Percentiles rank a stretch among this genome's conserved stretches.
Evolutionary conservation across 1,139 yeast genomes (phyloP).

Genomic region (Taphrina pruni): DNA sequence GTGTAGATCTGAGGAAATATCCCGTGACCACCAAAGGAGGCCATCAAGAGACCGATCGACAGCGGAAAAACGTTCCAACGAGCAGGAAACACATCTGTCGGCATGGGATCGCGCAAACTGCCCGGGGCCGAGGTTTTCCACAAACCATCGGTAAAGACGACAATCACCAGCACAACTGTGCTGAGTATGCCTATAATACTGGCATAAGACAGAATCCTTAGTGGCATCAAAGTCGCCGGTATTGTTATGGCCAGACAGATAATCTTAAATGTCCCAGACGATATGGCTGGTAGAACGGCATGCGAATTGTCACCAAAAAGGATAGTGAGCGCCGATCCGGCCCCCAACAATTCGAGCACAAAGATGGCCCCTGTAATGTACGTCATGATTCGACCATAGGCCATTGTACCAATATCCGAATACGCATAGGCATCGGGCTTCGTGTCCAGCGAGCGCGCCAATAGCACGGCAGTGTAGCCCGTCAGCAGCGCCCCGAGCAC

Average conservation of each 20-base stretch:
- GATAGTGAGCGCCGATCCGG: constrained; percentile 72
- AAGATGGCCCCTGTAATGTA: constrained; percentile 72
- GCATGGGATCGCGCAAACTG: constrained; percentile 65
- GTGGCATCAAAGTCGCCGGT: constrained; percentile 69
- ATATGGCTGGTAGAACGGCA: constrained; percentile 64
- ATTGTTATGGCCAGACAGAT: constrained; percentile 66
- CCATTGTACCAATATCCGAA: constrained; percentile 82
- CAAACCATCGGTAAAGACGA: constrained; percentile 69
- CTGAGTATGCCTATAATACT: constrained; percentile 76
- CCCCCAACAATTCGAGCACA: constrained; percentile 76
- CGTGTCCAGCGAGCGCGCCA: constrained; percentile 70
- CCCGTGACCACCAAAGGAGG: constrained; percentile 94
- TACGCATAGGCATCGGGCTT: constrained; percentile 81
- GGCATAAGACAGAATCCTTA: constrained; percentile 70
- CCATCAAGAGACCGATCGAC: constrained; percentile 76
- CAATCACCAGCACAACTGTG: constrained; percentile 66
- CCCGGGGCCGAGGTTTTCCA: constrained; percentile 65
- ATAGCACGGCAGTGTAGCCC: constrained; percentile 68
- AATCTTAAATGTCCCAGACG: constrained; percentile 62
- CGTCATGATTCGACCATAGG: constrained; percentile 68
- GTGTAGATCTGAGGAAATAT: constrained; percentile 79
- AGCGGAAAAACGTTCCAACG: constrained; percentile 58
- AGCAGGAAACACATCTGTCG: constrained; percentile 61
- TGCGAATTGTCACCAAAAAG: constrained; percentile 83
- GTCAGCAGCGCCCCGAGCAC: constrained; percentile 55